These are phyloP conservation scores for Gynochthodes officinalis DNA, from an alignment of 257 asterid genomes.

Conservation along the genomic window DNA sequence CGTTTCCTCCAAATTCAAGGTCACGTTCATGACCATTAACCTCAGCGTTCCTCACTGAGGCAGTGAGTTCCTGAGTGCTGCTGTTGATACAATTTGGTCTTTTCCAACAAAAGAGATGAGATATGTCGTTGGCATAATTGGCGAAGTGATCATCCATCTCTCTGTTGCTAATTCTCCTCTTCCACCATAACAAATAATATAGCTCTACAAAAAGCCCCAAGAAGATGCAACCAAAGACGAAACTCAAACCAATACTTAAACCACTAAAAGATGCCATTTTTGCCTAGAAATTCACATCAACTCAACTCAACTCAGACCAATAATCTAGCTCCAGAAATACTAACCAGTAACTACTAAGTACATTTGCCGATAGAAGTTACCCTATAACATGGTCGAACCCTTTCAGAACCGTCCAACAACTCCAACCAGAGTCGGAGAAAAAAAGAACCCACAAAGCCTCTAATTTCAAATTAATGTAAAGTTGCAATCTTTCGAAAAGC, in stretches of 20 bases:
- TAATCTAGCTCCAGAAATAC: neutral
- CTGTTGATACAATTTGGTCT: slow-evolving; percentile 25
- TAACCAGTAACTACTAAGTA: neutral
- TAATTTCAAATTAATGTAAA: neutral
- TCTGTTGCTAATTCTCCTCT: slow-evolving; percentile 39
- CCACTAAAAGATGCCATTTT: slow-evolving; percentile 71
- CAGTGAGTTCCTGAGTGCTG: slow-evolving; percentile 31
- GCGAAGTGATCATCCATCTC: slow-evolving; percentile 24
- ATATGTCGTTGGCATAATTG: slow-evolving; percentile 20
- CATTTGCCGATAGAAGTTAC: too few species aligned
- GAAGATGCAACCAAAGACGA: slow-evolving; percentile 59
- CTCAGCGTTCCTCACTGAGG: slow-evolving; percentile 28
- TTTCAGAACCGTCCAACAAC: neutral
- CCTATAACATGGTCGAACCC: neutral
- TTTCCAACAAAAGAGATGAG: slow-evolving; percentile 53
- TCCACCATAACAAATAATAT: slow-evolving; percentile 70
- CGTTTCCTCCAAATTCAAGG: slow-evolving; percentile 50
- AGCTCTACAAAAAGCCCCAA: slow-evolving; percentile 73
- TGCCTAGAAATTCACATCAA: slow-evolving; percentile 24
- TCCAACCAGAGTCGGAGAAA: neutral
- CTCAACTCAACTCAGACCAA: neutral
- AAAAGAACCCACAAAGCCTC: slow-evolving; percentile 1
- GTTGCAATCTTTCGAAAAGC: slow-evolving; percentile 8
- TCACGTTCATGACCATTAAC: slow-evolving; percentile 36
- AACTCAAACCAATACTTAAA: slow-evolving; percentile 71